phyloP scores from a whole-genome alignment of 768 basidiomycete genomes.

The Neoboletus magnificus region DNA sequence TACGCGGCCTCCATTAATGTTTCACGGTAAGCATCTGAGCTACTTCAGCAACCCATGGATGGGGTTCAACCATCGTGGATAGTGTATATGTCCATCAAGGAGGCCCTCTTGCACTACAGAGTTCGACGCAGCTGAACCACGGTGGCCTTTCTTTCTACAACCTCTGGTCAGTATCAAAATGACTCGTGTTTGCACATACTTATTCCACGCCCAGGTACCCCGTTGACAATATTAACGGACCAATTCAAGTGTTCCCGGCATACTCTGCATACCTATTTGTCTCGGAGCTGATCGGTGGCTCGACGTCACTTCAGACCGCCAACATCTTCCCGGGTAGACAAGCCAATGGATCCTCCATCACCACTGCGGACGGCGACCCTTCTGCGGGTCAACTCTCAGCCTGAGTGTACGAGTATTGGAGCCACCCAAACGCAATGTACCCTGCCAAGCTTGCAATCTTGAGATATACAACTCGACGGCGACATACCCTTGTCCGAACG shows the following conservation, averaged over 20 bases:
- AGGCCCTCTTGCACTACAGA: conserved; percentile 49
- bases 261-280: conserved; percentile 52
- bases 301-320: conserved; percentile 41
- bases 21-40: conserved; percentile 34
- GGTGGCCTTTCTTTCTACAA: conserved; percentile 46
- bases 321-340: conserved; percentile 53
- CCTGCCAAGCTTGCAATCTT: conserved; percentile 47
- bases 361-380: conserved; percentile 45
- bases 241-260: conserved; percentile 48
- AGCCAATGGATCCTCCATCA: conserved; percentile 50
- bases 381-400: conserved; percentile 48
- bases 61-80: not conserved
- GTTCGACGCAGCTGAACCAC: conserved; percentile 47
- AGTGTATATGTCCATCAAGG: conserved; percentile 57
- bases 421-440: conserved; percentile 27
- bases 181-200: not conserved
- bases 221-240: conserved; percentile 46
- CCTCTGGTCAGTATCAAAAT: conserved; percentile 38
- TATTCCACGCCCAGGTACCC: conserved; percentile 39
- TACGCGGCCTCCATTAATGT: conserved; percentile 41
- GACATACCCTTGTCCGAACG: conserved; percentile 36
- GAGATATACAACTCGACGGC: conserved; percentile 51
- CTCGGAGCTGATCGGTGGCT: conserved; percentile 44
- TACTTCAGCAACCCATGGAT: not conserved
- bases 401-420: conserved; percentile 55